Evolutionary conservation across 768 basidiomycete species (phyloP).

Genomic region (Hypholoma fasciculare): DNA sequence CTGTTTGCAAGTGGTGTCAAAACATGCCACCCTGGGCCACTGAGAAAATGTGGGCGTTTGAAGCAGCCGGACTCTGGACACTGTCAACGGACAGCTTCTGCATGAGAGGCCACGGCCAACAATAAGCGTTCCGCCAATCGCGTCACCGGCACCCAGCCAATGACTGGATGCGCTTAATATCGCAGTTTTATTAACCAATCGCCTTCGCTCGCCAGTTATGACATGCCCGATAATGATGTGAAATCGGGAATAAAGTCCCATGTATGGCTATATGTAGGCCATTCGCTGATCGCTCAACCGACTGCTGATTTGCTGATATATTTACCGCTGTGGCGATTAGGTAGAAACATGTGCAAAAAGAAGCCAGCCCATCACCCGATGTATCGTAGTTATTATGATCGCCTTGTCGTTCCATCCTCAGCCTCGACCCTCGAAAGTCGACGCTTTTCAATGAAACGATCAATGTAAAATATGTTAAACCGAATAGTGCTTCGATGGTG

Average conservation of each 20-base stretch:
- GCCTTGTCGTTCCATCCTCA: background rate
- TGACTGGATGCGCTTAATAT: conserved; percentile 1
- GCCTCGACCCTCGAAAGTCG: background rate
- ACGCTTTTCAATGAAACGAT: background rate
- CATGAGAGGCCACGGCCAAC: background rate
- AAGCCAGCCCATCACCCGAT: background rate
- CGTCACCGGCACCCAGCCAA: background rate
- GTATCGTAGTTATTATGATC: conserved; percentile 1
- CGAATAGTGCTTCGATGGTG: background rate
- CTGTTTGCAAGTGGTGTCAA: conserved; percentile 9
- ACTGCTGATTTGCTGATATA: conserved; percentile 2
- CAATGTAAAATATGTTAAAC: background rate
- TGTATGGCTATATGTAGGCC: background rate
- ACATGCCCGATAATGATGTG: conserved; percentile 5
- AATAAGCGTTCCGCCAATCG: conserved; percentile 5
- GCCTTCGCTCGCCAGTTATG: background rate
- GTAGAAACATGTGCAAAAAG: conserved; percentile 6
- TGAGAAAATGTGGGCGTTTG: background rate
- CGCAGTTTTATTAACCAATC: background rate
- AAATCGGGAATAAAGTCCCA: conserved; percentile 1
- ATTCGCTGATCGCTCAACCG: background rate
- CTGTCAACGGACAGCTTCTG: background rate
- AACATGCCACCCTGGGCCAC: background rate
- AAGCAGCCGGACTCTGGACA: background rate
- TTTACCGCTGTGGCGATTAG: background rate